Base-by-base conservation (phyloP, 306 rosid genomes). In the Urtica urens region DNA sequence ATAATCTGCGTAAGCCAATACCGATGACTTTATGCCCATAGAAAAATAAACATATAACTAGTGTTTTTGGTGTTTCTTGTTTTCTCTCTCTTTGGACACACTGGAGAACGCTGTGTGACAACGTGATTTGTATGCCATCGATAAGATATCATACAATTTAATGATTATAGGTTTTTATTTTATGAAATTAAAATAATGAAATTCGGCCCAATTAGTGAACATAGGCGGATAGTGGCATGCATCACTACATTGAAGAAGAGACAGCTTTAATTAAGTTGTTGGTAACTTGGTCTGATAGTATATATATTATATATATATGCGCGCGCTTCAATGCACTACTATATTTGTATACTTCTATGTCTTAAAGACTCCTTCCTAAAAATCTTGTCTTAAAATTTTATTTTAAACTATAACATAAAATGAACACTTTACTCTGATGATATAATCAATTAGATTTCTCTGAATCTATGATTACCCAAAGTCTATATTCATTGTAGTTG, bases 111-210 rank as follows among this genome's bases (percentile, higher is more conserved):
- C 38, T 53, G 23, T 5, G 23, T 7, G 22, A 53, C 23, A 53
- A 53, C 46, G 58, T 53, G 58, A 53, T 35, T 37, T 24, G 58
- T 53, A 53, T 38, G 58, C 45, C 33, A 53, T 37, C 46, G 33
- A 37, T 22, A 53, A 35, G 24, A 8, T 49, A 48, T n/a, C n/a
- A n/a, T n/a, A n/a, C n/a, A n/a, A n/a, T n/a, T n/a, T n/a, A n/a
- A n/a, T n/a, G n/a, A n/a, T n/a, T n/a, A n/a, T n/a, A n/a, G n/a
- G n/a, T n/a, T n/a, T n/a, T n/a, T n/a, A n/a, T n/a, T n/a, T n/a
- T n/a, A n/a, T n/a, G n/a, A n/a, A n/a, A 51, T 31, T 30, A 33
- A 18, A 31, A 51, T 18, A 31, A 19, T 6, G 42, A 14, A 35
- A 18, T 51, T 31, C 23, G 56, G 43, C 16, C 43, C 21, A 33